A percentile compares a stretch with the other conserved stretches of the same genome.
Conservation (phyloP, 2,329 filamentous ascomycete genomes). For the Fusarium devonianum region DNA sequence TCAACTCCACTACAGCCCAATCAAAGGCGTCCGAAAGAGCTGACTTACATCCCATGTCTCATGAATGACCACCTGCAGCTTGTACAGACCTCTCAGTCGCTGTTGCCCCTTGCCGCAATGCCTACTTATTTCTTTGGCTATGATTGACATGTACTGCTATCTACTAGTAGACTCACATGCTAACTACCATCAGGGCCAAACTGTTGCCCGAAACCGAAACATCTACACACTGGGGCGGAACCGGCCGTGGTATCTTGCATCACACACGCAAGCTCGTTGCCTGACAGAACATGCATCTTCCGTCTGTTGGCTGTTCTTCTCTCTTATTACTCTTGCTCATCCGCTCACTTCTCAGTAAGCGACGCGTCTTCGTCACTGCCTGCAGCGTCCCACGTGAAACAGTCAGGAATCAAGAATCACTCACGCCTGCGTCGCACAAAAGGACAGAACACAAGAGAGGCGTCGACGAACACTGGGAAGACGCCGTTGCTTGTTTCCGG, state of each 20-base stretch:
- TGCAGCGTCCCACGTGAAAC: slow-evolving; percentile 13
- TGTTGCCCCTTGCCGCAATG: not conserved
- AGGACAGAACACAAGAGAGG: too few relatives aligned
- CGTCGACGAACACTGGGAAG: too few relatives aligned
- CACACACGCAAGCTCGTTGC: slow-evolving; percentile 27
- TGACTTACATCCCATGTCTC: slow-evolving; percentile 16
- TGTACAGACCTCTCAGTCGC: not conserved
- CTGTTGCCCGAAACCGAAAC: not conserved
- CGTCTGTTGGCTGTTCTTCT: not conserved
- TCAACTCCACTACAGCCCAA: slow-evolving; percentile 23
- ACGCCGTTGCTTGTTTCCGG: not conserved
- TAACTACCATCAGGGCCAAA: too few relatives aligned
- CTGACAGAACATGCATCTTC: slow-evolving; percentile 1
- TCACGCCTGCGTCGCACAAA: not conserved
- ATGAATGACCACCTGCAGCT: slow-evolving; percentile 3
- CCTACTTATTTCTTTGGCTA: too few relatives aligned
- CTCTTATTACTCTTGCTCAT: not conserved
- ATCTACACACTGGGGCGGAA: not conserved
- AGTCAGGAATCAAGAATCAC: not conserved
- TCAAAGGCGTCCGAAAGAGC: slow-evolving; percentile 14
- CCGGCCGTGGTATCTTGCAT: not conserved
- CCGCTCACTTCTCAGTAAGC: not conserved
- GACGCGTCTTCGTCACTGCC: slow-evolving; percentile 32
- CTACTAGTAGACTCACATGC: too few relatives aligned
- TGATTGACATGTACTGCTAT: too few relatives aligned